A percentile compares a stretch with the other conserved stretches of the same genome.
phyloP scores from a whole-genome alignment of 768 basidiomycete species.

The Termitomyces heimii region DNA sequence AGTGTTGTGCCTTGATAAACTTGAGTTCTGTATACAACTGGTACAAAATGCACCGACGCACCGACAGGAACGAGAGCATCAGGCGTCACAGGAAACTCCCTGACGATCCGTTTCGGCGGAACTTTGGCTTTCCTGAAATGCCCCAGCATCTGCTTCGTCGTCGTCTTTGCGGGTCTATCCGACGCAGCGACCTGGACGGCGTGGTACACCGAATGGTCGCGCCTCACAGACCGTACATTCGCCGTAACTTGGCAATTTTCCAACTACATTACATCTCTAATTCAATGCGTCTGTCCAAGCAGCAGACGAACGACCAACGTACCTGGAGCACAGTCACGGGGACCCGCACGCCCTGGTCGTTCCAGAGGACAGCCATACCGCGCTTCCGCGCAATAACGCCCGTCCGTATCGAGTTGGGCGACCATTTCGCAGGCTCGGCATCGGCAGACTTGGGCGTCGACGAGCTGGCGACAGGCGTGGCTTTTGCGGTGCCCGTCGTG shows the following conservation, averaged over 20 bases:
- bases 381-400: slow-evolving; percentile 93
- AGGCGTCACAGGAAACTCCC: slow-evolving; percentile 82
- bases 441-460: slow-evolving; percentile 18
- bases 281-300: too few relatives aligned
- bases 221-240: slow-evolving; percentile 60
- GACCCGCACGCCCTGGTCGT: slow-evolving; percentile 77
- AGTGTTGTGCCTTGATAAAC: slow-evolving; percentile 67
- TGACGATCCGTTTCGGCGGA: slow-evolving; percentile 75
- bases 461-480: slow-evolving; percentile 24
- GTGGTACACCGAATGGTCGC: slow-evolving; percentile 71
- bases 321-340: slow-evolving; percentile 97
- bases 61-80: slow-evolving; percentile 91
- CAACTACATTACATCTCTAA: too few relatives aligned
- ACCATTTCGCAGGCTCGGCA: slow-evolving; percentile 58
- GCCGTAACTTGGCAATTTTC: slow-evolving; percentile 89
- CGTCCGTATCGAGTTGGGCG: slow-evolving; percentile 77
- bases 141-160: slow-evolving; percentile 76
- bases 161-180: slow-evolving; percentile 64
- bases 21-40: background rate
- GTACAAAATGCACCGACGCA: slow-evolving; percentile 31
- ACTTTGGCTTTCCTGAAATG: slow-evolving; percentile 86
- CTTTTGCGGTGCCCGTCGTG: slow-evolving; percentile 28
- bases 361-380: slow-evolving; percentile 94
- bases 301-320: slow-evolving; percentile 18
- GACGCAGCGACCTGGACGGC: slow-evolving; percentile 92